Evolutionary conservation across 768 basidiomycete genomes (phyloP).

Genomic region (Mycena galericulata): DNA sequence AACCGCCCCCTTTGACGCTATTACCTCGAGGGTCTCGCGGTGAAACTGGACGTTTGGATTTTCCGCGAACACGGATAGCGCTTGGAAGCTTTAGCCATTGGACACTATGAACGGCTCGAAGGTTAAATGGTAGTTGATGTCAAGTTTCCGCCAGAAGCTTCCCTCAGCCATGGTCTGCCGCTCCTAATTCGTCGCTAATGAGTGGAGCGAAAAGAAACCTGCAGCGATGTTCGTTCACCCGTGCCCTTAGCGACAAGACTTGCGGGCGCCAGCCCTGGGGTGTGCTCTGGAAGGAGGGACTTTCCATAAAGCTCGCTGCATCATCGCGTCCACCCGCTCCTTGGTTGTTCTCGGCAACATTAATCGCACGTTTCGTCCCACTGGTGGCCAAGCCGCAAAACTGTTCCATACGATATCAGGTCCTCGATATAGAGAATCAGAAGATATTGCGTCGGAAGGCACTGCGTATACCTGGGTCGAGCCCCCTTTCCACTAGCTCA

Average conservation of each 20-base stretch:
- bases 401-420: slow-evolving; percentile 1
- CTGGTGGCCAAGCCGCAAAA: not conserved
- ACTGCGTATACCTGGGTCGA: not conserved
- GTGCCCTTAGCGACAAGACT: not conserved
- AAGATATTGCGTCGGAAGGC: not conserved
- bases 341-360: not conserved
- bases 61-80: not conserved
- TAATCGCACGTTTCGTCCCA: not conserved
- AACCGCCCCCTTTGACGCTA: too few species aligned
- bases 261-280: not conserved
- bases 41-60: too few species aligned
- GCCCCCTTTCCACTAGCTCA: not conserved
- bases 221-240: not conserved
- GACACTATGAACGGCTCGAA: not conserved
- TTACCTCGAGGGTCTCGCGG: too few species aligned
- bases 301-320: not conserved
- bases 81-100: not conserved
- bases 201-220: not conserved
- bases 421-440: not conserved
- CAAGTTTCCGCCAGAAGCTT: not conserved
- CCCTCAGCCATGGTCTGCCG: not conserved
- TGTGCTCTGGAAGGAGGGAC: not conserved
- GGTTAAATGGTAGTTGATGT: not conserved
- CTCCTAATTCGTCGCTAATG: not conserved
- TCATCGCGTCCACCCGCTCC: not conserved